Base-by-base conservation (phyloP, 2,329 filamentous ascomycete genomes). In the Neonectria faginata region DNA sequence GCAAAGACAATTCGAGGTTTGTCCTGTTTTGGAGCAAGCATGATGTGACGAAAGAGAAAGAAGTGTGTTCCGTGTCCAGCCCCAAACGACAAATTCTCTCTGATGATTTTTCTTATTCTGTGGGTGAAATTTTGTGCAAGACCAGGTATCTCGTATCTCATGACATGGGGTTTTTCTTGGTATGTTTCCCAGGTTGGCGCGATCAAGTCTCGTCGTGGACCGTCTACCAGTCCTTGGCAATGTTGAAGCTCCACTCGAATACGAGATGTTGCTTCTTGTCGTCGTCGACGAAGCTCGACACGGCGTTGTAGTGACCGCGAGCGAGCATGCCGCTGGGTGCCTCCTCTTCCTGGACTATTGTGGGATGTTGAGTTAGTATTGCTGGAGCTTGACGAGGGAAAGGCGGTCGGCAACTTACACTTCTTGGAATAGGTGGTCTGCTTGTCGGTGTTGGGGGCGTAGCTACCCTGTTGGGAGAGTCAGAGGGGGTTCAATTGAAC, bases 161-260 rank as follows among this genome's bases (percentile, higher is more conserved):
- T 73, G 64, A 71, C 60, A 62, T 71, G 61, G 61, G 16, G 57
- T 52, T 69, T 64, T 69, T 62, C 62, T 70, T 65, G 61, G 54
- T 52, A 52, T 53, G 48, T 20, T 45, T 39, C 59, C 60, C 54
- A 41, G 51, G 60, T 67, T 47, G 61, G 64, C 31, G 58, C 54
- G 52, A 41, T 41, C 14, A 59, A 51, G 41, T 10, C 41, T 18
- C 33, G 33, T 18, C 29, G 54, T 33, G 57, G 27, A 18, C 22
- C 22, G 36, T 73, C 71, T 89, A 92, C 96, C 96, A 98, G 79
- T 97, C 93, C 88, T 98, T 99, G 82, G 91, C 87, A 79, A 99
- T 97, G 77, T 97, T 92, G 76, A 99, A 98, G 67, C 91, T 89
- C 96, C 96, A 99, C 75, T 97, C 92, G 80, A 99, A 99, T 78